These are phyloP conservation scores for Tetrastigma voinierianum DNA, from an alignment of 164 flowering plant genomes.

Conservation along the genomic window DNA sequence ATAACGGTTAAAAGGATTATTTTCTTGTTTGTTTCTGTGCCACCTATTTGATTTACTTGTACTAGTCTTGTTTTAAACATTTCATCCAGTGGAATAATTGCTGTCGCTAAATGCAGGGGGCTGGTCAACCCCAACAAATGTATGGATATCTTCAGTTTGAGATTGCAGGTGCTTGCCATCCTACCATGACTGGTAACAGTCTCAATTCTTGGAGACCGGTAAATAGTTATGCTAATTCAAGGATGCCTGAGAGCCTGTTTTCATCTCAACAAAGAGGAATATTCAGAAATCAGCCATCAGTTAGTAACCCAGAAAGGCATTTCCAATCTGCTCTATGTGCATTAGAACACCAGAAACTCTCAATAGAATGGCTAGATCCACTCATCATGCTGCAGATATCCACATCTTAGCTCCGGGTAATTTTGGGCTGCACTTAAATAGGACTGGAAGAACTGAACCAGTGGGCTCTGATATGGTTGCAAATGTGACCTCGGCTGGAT, in stretches of 20 bases:
- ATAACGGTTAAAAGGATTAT: no score
- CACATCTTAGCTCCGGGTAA: background rate
- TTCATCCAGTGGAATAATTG: background rate
- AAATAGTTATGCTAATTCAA: background rate
- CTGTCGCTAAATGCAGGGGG: conserved; percentile 5
- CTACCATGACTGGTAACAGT: background rate
- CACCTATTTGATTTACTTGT: background rate
- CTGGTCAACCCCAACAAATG: background rate
- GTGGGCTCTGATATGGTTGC: background rate
- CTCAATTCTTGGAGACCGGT: background rate
- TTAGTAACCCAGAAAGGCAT: background rate
- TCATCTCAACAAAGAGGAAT: background rate
- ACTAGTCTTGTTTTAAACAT: background rate
- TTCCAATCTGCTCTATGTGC: background rate
- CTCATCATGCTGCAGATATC: background rate
- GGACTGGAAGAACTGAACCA: background rate
- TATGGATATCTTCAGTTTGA: conserved; percentile 22
- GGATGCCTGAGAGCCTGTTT: conserved; percentile 5
- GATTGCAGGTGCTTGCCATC: background rate
- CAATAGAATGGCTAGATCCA: background rate
- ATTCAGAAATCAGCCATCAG: background rate
- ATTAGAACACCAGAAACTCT: background rate
- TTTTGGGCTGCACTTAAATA: conserved; percentile 2
- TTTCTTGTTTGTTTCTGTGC: background rate
- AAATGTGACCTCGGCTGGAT: background rate